Conservation (phyloP, 495 filamentous ascomycete species). For the Hyaloscypha bicolor region DNA sequence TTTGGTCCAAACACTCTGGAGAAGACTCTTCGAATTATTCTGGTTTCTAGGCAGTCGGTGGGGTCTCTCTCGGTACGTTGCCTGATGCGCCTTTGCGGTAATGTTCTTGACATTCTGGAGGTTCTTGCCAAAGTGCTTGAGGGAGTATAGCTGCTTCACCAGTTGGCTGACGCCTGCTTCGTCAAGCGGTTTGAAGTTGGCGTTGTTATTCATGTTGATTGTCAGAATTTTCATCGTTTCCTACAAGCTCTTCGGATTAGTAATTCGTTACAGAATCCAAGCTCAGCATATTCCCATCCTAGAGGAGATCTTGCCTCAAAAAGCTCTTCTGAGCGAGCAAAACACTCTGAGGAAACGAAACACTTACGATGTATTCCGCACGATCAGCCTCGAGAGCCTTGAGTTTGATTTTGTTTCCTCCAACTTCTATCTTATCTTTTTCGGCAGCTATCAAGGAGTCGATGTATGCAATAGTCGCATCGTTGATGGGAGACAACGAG, state of each 20-base stretch:
- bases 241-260: not conserved
- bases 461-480: slow-evolving; percentile 43
- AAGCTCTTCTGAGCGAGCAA: not conserved
- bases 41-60: slow-evolving; percentile 9
- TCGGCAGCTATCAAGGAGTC: slow-evolving; percentile 30
- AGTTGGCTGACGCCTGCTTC: slow-evolving; percentile 26
- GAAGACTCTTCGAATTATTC: not conserved
- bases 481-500: slow-evolving; percentile 42
- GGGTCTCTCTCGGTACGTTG: slow-evolving; percentile 31
- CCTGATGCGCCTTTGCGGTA: slow-evolving; percentile 23
- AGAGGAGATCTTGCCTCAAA: not conserved
- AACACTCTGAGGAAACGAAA: slow-evolving; percentile 18
- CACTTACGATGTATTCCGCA: slow-evolving; percentile 13
- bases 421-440: slow-evolving; percentile 21
- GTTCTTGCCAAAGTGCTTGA: slow-evolving; percentile 34
- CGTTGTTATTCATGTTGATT: slow-evolving; percentile 18
- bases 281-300: not conserved
- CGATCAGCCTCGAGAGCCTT: slow-evolving; percentile 9
- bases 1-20: not conserved
- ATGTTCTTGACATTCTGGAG: slow-evolving; percentile 27
- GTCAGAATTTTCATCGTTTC: slow-evolving; percentile 15
- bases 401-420: slow-evolving; percentile 20
- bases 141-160: slow-evolving; percentile 28
- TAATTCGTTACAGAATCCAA: not conserved
- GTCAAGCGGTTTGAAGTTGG: slow-evolving; percentile 16